These are phyloP conservation scores for Tetrastigma voinierianum DNA, from an alignment of 164 flowering plant species.

Conservation along the genomic window DNA sequence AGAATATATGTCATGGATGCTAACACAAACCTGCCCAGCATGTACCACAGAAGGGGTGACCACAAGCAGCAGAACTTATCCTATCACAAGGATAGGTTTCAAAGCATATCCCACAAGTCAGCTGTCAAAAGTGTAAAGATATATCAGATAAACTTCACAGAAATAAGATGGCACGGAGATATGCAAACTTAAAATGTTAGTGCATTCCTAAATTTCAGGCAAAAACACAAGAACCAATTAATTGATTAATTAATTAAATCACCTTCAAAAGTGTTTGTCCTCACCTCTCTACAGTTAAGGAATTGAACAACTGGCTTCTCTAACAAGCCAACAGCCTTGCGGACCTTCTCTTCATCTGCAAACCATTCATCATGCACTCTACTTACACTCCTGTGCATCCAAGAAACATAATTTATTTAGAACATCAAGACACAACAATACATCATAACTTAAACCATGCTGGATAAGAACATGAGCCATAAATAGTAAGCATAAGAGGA, in stretches of 20 bases:
- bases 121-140: slow-evolving; percentile 35
- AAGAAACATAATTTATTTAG: not conserved
- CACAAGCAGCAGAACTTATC: slow-evolving; percentile 78
- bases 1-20: not conserved
- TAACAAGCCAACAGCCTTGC: slow-evolving; percentile 52
- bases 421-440: slow-evolving; percentile 1
- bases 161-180: not conserved
- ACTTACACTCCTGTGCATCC: slow-evolving; percentile 53
- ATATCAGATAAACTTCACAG: slow-evolving; percentile 1
- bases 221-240: not conserved
- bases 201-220: not conserved
- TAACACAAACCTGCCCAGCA: slow-evolving; percentile 36
- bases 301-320: slow-evolving; percentile 28
- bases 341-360: slow-evolving; percentile 65
- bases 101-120: slow-evolving; percentile 93
- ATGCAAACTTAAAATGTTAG: not conserved
- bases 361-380: slow-evolving; percentile 71
- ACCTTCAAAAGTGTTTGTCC: not conserved
- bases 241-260: not conserved
- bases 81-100: slow-evolving; percentile 59
- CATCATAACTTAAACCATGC: not conserved
- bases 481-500: too few species aligned
- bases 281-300: slow-evolving; percentile 32
- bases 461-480: not conserved
- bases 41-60: slow-evolving; percentile 75